These are phyloP conservation scores for Colletotrichum magnum DNA, from an alignment of 2,329 filamentous ascomycete genomes.

Conservation along the genomic window DNA sequence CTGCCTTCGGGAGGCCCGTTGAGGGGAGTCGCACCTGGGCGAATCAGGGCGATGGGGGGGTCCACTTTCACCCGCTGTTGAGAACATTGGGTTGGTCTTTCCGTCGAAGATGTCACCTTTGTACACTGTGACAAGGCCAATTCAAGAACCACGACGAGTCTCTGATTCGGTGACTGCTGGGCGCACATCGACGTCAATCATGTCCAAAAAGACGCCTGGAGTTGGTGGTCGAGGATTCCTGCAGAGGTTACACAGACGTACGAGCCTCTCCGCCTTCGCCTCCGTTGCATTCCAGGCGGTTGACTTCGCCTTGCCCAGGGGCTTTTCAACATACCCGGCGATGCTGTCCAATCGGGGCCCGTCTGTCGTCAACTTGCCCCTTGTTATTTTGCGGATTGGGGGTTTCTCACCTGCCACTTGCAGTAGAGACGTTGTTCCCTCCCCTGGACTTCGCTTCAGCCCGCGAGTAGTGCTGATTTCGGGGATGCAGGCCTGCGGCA, in stretches of 20 bases:
- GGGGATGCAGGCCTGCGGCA: too few species aligned
- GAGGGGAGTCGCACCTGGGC: conserved; percentile 1
- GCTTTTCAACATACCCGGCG: too few species aligned
- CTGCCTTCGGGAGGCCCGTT: conserved; percentile 10
- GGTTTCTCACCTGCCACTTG: conserved; percentile 21
- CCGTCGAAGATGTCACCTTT: neutral
- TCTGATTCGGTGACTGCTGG: too few species aligned
- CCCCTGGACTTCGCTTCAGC: neutral
- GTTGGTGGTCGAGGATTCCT: too few species aligned
- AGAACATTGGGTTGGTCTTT: neutral
- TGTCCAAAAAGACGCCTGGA: too few species aligned
- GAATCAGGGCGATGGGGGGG: neutral
- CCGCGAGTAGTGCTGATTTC: neutral
- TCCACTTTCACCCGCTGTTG: conserved; percentile 11
- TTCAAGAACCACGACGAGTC: too few species aligned
- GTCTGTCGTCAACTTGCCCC: neutral
- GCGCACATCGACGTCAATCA: too few species aligned
- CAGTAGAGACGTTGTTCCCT: conserved; percentile 7
- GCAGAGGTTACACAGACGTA: too few species aligned
- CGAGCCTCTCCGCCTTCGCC: too few species aligned
- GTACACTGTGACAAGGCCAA: neutral
- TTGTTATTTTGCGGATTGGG: neutral
- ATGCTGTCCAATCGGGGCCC: too few species aligned
- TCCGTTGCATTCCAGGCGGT: too few species aligned
- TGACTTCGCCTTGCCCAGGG: too few species aligned